Conservation (phyloP, 192 early-diverging fungal genomes). For the Funneliformis geosporum region DNA sequence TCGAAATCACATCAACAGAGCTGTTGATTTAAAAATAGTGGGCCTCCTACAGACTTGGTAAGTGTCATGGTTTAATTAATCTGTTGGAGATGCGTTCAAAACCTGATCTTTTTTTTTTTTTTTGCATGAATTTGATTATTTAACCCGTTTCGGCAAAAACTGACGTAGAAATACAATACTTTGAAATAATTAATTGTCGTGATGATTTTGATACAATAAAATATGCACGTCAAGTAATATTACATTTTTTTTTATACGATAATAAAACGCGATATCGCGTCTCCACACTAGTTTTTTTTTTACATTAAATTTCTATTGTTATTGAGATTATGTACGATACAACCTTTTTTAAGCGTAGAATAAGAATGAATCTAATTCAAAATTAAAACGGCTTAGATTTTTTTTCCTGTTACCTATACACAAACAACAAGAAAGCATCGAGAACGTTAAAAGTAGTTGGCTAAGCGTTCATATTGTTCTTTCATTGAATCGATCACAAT, state of each 20-base stretch:
- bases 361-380: background rate
- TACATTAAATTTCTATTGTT: background rate
- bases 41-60: too few relatives aligned
- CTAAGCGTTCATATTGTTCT: background rate
- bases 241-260: background rate
- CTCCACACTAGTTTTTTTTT: background rate
- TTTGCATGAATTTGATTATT: background rate
- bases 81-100: background rate
- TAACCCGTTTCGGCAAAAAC: background rate
- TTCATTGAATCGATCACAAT: background rate
- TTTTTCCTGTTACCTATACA: background rate
- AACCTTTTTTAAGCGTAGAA: too few relatives aligned
- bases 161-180: background rate
- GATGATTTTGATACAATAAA: background rate
- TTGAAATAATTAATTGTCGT: background rate
- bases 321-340: background rate
- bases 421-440: background rate
- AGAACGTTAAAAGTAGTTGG: background rate
- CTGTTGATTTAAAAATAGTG: too few relatives aligned
- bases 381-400: background rate
- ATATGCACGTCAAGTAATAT: background rate
- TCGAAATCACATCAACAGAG: too few relatives aligned
- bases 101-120: background rate
- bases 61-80: background rate
- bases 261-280: background rate